Percentiles rank a stretch among this genome's conserved stretches.
Evolutionary conservation across 2,329 filamentous ascomycete species (phyloP).

Genomic region (Fusarium irregulare): DNA sequence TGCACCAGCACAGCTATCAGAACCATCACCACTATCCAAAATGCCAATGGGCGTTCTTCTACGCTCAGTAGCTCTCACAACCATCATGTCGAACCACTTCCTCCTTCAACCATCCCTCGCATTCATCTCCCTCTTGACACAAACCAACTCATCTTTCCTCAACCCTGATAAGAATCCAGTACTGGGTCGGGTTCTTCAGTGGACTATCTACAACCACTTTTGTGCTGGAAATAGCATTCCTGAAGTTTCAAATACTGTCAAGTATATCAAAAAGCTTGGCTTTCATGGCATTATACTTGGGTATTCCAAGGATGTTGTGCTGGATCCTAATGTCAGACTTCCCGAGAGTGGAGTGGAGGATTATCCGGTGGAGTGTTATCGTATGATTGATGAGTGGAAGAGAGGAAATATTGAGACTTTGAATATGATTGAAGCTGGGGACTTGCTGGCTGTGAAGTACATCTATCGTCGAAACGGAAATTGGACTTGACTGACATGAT

Average conservation of each 20-base stretch:
- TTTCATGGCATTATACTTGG: conserved; percentile 65
- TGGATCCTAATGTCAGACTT: conserved; percentile 46
- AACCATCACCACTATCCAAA: conserved; percentile 29
- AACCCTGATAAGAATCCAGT: conserved; percentile 57
- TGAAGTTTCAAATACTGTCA: conserved; percentile 60
- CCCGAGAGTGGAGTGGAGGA: conserved; percentile 1
- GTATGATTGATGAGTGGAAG: conserved; percentile 58
- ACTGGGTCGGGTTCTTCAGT: conserved; percentile 57
- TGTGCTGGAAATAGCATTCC: conserved; percentile 62
- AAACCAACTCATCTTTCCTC: conserved; percentile 50
- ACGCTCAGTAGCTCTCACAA: conserved; percentile 44
- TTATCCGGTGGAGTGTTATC: conserved; percentile 30
- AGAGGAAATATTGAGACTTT: conserved; percentile 65
- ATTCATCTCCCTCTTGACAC: conserved; percentile 40
- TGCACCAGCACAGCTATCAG: fast-evolving
- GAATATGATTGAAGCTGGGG: conserved; percentile 60
- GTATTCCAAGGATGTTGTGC: conserved; percentile 62
- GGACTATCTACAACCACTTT: conserved; percentile 66
- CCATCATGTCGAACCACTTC: conserved; percentile 44
- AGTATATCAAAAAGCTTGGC: conserved; percentile 59
- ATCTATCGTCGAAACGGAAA: neutral
- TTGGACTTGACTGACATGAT: neutral
- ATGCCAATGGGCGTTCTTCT: conserved; percentile 41
- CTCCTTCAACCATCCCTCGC: conserved; percentile 43
- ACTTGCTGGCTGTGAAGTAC: conserved; percentile 70